Base-by-base conservation (phyloP, 2,329 filamentous ascomycete species). In the Clonostachys sp. region DNA sequence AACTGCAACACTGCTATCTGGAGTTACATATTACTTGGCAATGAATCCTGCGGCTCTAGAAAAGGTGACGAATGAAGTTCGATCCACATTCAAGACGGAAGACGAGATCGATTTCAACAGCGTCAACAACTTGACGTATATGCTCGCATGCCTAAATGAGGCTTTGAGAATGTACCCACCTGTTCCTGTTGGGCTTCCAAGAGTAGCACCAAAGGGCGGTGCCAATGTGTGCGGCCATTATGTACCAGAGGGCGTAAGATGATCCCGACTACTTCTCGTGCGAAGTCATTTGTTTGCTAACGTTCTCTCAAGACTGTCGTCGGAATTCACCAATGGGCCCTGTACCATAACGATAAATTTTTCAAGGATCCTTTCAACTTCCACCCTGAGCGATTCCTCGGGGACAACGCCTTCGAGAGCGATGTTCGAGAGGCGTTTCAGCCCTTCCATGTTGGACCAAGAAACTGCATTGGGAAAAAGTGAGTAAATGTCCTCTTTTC, bases 391-490 rank as follows among this genome's bases (percentile, higher is more conserved):
- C 65, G 75, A 0, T 77, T 68, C 59, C 55, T 74, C 4, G 57
- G 53, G 5, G 63, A 66, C 34, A 51, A 56, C 6, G 57, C 55
- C 4, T 76, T 67, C 51, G 55, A 52, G 3, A 48, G 18, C 20
- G 73, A 78, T 51, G 61, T 61, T 24, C 59, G 61, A 38, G 65
- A 67, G 1, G 65, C 62, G 6, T 61, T 73, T 41, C 68, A 75
- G 55, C 70, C 74, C 2, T 76, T 78, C 47, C 64, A 66, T 4
- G 41, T 70, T 4, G 73, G 75, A 0, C 67, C 74, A 6, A 58
- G 74, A 4, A 73, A 74, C 46, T 78, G 74, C 48, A 60, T 78
- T 20, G 74, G 74, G 4, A 64, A 63, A 51, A 76, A 75, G 70
- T 72, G 58, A 61, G 71, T 30, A 8, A 30, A 6, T 4, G 6